Conservation (phyloP, 2,329 filamentous ascomycete species). For the Microsporum audouinii region DNA sequence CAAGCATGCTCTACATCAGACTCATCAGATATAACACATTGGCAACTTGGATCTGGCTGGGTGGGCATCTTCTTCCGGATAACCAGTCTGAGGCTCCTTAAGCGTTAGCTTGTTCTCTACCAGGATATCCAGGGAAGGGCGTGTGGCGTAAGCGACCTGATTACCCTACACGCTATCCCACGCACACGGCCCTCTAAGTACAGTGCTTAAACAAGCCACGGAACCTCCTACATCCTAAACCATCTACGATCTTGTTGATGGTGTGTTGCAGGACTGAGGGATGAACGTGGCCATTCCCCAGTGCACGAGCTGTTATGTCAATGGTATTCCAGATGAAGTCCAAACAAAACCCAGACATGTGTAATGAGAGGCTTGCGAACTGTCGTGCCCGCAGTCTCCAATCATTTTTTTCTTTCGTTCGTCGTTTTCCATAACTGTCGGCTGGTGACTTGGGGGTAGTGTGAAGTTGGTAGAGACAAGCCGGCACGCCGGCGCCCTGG, state of each 20-base stretch:
- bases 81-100: not conserved
- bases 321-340: not conserved
- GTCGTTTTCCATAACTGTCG: conserved; percentile 6
- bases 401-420: not conserved
- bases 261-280: not conserved
- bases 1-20: not conserved
- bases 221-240: not conserved
- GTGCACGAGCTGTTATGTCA: not conserved
- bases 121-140: not conserved
- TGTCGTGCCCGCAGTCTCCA: not conserved
- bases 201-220: not conserved
- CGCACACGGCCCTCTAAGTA: not conserved
- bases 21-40: not conserved
- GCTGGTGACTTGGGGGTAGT: not conserved
- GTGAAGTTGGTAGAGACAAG: not conserved
- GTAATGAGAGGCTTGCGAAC: conserved; percentile 1
- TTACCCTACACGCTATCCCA: not conserved
- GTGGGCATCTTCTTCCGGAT: not conserved
- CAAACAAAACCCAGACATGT: not conserved
- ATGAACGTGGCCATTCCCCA: not conserved
- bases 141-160: not conserved
- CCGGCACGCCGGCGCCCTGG: not conserved
- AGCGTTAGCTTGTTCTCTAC: not conserved
- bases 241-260: not conserved
- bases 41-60: too few relatives aligned